Percentiles rank a stretch among this genome's conserved stretches.
Evolutionary conservation across 352 stramenopile genomes (phyloP).

Genomic region (Globisporangium carolinianum): DNA sequence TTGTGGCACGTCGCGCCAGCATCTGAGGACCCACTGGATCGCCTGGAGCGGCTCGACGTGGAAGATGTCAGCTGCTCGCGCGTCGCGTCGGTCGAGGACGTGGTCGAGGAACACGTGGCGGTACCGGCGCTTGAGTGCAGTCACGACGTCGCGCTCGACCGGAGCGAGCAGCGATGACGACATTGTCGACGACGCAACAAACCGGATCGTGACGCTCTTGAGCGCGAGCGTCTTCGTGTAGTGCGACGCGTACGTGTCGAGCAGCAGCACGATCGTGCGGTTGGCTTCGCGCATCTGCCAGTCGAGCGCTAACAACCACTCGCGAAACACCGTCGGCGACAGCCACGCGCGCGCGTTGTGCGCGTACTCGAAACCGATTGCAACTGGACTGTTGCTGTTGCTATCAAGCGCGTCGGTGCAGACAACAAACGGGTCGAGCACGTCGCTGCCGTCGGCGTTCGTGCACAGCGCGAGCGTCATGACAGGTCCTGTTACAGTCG

Average conservation of each 20-base stretch:
- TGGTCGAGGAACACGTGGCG: constrained; percentile 39
- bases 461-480: constrained; percentile 57
- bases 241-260: constrained; percentile 50
- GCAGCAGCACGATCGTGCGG: constrained; percentile 58
- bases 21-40: constrained; percentile 48
- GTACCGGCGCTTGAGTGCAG: constrained; percentile 52
- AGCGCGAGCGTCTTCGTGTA: constrained; percentile 50
- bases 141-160: constrained; percentile 35
- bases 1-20: constrained; percentile 50
- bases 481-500: constrained; percentile 10
- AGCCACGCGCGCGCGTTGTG: constrained; percentile 70
- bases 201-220: constrained; percentile 61
- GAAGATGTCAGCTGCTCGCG: constrained; percentile 27
- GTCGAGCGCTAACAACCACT: constrained; percentile 73
- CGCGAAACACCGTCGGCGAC: constrained; percentile 63
- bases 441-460: constrained; percentile 63
- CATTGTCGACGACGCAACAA: constrained; percentile 18
- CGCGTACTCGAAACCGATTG: constrained; percentile 44
- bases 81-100: constrained; percentile 35
- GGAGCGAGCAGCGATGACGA: constrained; percentile 29
- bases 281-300: constrained; percentile 72
- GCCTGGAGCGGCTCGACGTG: constrained; percentile 38
- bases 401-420: constrained; percentile 21
- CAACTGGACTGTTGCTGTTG: not conserved
- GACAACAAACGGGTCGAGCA: constrained; percentile 66